Conservation (phyloP, 805 yeast genomes). For the Komagataella kurtzmanii region DNA sequence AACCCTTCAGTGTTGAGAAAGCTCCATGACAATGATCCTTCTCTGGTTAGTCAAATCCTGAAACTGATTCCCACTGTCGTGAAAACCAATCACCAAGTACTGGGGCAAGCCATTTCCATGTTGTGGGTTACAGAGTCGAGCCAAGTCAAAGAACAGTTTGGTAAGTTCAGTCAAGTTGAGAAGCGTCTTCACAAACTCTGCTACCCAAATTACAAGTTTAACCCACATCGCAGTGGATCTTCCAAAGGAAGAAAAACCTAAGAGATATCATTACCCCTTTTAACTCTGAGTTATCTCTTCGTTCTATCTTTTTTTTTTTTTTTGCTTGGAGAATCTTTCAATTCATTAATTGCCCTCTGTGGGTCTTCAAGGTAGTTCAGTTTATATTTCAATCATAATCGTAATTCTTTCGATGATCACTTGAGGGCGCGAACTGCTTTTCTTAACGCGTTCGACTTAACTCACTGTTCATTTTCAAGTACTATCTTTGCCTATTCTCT, state of each 20-base stretch:
- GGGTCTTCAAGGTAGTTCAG: neutral
- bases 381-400: neutral
- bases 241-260: neutral
- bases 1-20: neutral
- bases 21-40: slow-evolving; percentile 1
- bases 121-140: slow-evolving; percentile 29
- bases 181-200: slow-evolving; percentile 25
- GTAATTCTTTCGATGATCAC: neutral
- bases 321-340: neutral
- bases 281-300: too few species aligned
- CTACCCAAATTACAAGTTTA: slow-evolving; percentile 29
- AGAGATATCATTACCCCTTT: neutral
- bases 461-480: neutral
- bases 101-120: slow-evolving; percentile 27
- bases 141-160: slow-evolving; percentile 22
- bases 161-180: slow-evolving; percentile 23
- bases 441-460: neutral
- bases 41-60: slow-evolving; percentile 11
- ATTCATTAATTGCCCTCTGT: neutral
- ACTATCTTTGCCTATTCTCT: neutral
- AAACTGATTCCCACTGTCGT: neutral
- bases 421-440: neutral
- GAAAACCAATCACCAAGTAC: slow-evolving; percentile 22
- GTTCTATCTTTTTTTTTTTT: too few species aligned
- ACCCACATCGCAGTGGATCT: slow-evolving; percentile 19